Percentiles rank a stretch among this genome's conserved stretches.
Conservation (phyloP, 1,284 basidiomycete species). For the Phellopilus nigrolimitatus region DNA sequence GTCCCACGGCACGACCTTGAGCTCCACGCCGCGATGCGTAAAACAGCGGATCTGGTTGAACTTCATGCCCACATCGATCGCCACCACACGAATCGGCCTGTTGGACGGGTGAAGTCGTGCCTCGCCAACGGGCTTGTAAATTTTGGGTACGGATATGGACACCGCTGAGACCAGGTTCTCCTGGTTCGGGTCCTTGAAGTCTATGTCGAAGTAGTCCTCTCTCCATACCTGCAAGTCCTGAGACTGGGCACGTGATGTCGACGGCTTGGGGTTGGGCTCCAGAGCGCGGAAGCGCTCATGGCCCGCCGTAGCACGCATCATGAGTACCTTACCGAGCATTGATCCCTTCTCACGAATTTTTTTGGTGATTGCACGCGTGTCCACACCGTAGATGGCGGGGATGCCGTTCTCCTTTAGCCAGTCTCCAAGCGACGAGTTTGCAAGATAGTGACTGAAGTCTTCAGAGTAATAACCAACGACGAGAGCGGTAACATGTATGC, state of each 20-base stretch:
- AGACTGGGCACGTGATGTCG: slow-evolving; percentile 50
- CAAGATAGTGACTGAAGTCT: slow-evolving; percentile 94
- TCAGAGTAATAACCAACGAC: slow-evolving; percentile 94
- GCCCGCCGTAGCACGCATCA: slow-evolving; percentile 44
- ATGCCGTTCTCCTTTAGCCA: slow-evolving; percentile 97
- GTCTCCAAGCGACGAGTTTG: slow-evolving; percentile 79
- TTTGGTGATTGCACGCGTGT: slow-evolving; percentile 97
- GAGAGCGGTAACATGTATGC: slow-evolving; percentile 91
- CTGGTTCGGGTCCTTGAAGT: slow-evolving; percentile 87
- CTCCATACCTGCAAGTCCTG: slow-evolving; percentile 58
- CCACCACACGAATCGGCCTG: slow-evolving; percentile 77
- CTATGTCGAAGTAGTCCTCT: slow-evolving; percentile 75
- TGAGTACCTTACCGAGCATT: slow-evolving; percentile 83
- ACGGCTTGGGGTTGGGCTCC: slow-evolving; percentile 31
- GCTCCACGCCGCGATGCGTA: slow-evolving; percentile 86
- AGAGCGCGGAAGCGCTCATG: slow-evolving; percentile 28
- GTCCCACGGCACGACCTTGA: slow-evolving; percentile 98
- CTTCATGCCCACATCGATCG: slow-evolving; percentile 98
- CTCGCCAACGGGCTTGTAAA: slow-evolving; percentile 62
- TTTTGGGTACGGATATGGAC: slow-evolving; percentile 64
- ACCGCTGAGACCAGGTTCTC: slow-evolving; percentile 91
- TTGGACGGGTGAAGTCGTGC: slow-evolving; percentile 73
- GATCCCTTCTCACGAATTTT: slow-evolving; percentile 92
- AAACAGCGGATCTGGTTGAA: slow-evolving; percentile 99
- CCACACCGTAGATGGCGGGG: slow-evolving; percentile 94